Evolutionary conservation across 805 yeast genomes (phyloP).

Genomic region (Ogataea parapolymorpha): DNA sequence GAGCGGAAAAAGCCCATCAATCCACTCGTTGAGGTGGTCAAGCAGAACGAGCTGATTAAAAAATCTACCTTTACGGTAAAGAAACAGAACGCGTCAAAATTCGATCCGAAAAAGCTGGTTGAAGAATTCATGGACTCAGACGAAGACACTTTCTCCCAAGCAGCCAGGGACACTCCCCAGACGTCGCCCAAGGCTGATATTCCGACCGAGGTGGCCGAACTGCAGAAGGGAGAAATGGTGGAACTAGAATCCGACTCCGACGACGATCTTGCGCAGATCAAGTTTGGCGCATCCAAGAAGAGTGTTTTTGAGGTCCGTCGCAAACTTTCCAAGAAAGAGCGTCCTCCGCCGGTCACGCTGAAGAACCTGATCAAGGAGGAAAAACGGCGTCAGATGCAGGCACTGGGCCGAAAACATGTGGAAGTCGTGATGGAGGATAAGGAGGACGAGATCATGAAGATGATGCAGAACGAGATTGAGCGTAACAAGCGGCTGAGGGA

Average conservation of each 20-base stretch:
- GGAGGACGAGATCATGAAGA: conserved; percentile 21
- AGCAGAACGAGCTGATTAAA: conserved; percentile 21
- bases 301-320: conserved; percentile 16
- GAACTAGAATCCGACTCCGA: conserved; percentile 20
- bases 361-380: conserved; percentile 17
- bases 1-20: conserved; percentile 9
- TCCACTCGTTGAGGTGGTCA: conserved; percentile 14
- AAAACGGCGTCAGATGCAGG: conserved; percentile 15
- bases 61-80: conserved; percentile 13
- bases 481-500: conserved; percentile 13
- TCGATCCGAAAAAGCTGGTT: conserved; percentile 22
- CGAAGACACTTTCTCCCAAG: conserved; percentile 19
- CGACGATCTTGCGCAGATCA: conserved; percentile 17
- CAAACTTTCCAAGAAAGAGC: conserved; percentile 12
- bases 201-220: neutral
- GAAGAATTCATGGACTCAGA: conserved; percentile 21
- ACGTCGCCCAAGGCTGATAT: conserved; percentile 19
- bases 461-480: conserved; percentile 24
- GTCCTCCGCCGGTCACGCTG: conserved; percentile 12
- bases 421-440: conserved; percentile 11
- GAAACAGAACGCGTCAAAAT: conserved; percentile 20
- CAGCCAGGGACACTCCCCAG: conserved; percentile 15
- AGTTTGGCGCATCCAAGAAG: conserved; percentile 14
- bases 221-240: conserved; percentile 2
- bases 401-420: conserved; percentile 13